Percentiles rank a stretch among this genome's conserved stretches.
Evolutionary conservation across 2,329 filamentous ascomycete genomes (phyloP).

Genomic region (Botryosphaeria dothidea): DNA sequence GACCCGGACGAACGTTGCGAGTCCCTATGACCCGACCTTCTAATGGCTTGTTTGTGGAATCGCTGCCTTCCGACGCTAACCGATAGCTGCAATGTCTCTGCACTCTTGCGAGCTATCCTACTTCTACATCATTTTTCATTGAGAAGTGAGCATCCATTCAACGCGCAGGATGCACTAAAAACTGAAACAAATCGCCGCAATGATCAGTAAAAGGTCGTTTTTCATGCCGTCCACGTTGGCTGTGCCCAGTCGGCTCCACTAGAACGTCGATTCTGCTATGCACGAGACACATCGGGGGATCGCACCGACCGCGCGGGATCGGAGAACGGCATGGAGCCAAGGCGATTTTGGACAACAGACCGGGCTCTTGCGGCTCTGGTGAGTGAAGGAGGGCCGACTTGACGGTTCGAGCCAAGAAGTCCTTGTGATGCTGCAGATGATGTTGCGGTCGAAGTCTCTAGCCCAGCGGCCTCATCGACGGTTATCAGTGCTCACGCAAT

Average conservation of each 20-base stretch:
- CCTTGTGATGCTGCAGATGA: not conserved
- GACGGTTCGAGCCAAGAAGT: not conserved
- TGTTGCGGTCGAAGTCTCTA: not conserved
- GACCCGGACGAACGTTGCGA: too few species aligned
- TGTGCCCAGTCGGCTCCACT: not conserved
- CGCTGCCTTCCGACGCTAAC: too few species aligned
- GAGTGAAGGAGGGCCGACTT: not conserved
- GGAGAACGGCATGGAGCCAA: not conserved
- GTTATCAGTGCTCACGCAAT: not conserved
- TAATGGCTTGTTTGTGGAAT: too few species aligned
- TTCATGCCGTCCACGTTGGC: not conserved
- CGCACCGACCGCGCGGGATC: not conserved
- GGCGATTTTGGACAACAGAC: not conserved
- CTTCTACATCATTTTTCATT: too few species aligned
- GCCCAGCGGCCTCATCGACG: not conserved
- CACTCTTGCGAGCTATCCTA: too few species aligned
- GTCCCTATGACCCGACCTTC: too few species aligned
- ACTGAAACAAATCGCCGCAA: not conserved
- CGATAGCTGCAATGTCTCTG: too few species aligned
- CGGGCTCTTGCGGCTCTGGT: not conserved
- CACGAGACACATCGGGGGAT: conserved; percentile 2
- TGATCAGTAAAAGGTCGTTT: not conserved
- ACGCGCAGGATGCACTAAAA: not conserved
- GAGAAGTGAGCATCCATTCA: not conserved
- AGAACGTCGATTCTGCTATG: not conserved